Conservation (phyloP, 2,329 filamentous ascomycete genomes). For the Nemania sp. region DNA sequence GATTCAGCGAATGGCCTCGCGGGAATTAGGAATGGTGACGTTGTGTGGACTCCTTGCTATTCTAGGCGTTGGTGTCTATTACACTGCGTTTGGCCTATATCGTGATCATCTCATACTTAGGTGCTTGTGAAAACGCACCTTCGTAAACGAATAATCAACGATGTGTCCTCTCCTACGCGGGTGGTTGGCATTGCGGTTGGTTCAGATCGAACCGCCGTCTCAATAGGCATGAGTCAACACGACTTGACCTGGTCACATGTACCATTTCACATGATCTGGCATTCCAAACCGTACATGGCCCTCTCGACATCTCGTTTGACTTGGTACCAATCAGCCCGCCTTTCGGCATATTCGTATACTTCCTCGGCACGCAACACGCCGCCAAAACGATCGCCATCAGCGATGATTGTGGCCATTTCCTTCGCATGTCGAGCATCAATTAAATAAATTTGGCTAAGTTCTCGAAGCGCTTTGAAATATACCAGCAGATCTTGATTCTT, state of each 20-base stretch:
- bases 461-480: slow-evolving; percentile 89
- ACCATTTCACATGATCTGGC: slow-evolving; percentile 69
- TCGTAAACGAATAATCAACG: neutral
- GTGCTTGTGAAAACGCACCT: neutral
- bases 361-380: slow-evolving; percentile 95
- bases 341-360: slow-evolving; percentile 95
- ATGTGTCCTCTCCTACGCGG: neutral
- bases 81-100: slow-evolving; percentile 1
- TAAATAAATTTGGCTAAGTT: slow-evolving; percentile 93
- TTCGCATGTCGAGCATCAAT: slow-evolving; percentile 87
- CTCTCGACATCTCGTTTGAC: slow-evolving; percentile 88
- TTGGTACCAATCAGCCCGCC: slow-evolving; percentile 92
- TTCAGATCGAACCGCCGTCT: neutral
- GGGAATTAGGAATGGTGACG: neutral
- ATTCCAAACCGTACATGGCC: slow-evolving; percentile 96
- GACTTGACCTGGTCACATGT: neutral
- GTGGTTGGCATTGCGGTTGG: neutral
- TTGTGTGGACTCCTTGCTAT: neutral
- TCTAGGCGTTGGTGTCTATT: neutral
- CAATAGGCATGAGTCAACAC: neutral
- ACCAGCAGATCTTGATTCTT: slow-evolving; percentile 81
- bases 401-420: slow-evolving; percentile 93
- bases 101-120: neutral
- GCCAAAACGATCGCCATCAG: slow-evolving; percentile 84
- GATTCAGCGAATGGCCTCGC: slow-evolving; percentile 15